Evolutionary conservation across 1,284 basidiomycete genomes (phyloP).

Genomic region (Apiotrichum domesticum): DNA sequence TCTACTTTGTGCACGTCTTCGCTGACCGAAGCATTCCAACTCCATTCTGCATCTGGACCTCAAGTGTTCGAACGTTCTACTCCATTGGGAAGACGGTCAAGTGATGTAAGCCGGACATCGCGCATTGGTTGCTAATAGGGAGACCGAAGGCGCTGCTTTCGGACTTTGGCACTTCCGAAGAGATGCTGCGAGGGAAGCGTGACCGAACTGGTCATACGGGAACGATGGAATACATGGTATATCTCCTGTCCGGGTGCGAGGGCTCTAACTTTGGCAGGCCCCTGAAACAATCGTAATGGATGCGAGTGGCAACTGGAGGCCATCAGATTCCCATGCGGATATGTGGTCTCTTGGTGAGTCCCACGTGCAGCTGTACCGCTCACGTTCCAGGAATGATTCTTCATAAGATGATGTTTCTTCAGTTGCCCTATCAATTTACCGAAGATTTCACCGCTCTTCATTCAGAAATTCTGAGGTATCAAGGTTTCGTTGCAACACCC

Average conservation of each 20-base stretch:
- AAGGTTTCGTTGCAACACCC: constrained; percentile 64
- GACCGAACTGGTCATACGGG: constrained; percentile 83
- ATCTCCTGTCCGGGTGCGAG: neutral
- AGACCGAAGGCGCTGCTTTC: constrained; percentile 70
- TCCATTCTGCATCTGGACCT: constrained; percentile 85
- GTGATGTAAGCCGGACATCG: constrained; percentile 51
- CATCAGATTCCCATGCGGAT: constrained; percentile 70
- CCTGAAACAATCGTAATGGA: constrained; percentile 66
- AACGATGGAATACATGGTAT: constrained; percentile 60
- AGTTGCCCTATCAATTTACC: constrained; percentile 67
- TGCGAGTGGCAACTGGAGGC: constrained; percentile 56
- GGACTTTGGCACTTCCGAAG: constrained; percentile 89
- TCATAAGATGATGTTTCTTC: constrained; percentile 83
- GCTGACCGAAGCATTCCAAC: constrained; percentile 61
- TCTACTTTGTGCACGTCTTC: neutral
- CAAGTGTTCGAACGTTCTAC: constrained; percentile 85
- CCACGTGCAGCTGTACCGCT: neutral
- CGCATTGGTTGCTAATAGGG: neutral
- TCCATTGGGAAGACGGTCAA: constrained; percentile 85
- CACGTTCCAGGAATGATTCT: constrained; percentile 66
- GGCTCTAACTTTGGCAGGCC: constrained; percentile 42
- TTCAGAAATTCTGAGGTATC: constrained; percentile 65
- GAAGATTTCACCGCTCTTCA: constrained; percentile 58
- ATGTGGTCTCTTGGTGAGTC: constrained; percentile 52
- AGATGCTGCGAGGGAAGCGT: constrained; percentile 65